Base-by-base conservation (phyloP, 2,329 filamentous ascomycete species). In the Penicillium glabrum region DNA sequence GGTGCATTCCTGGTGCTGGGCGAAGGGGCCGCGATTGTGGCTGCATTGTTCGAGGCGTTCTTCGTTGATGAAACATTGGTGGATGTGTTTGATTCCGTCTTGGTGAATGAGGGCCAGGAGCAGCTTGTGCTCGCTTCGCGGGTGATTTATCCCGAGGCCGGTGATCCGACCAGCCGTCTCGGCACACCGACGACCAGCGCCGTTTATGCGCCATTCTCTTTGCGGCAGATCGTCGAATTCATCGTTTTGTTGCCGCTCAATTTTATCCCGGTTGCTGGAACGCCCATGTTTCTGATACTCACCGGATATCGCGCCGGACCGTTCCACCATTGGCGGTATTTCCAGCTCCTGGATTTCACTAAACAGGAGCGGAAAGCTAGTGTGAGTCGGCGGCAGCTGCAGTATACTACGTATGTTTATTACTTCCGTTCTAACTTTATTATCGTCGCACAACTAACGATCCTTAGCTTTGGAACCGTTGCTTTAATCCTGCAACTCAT, bases 311-410 rank as follows among this genome's bases (percentile, higher is more conserved):
- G 93, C 26, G 86, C 91, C 5, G 93, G 95, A 0, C 95, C 93
- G 31, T 84, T 98, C 27, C 88, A 95, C 54, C 93, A 97, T 66
- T 95, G 93, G 80, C 82, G 95, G 56, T 97, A 95, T 81, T 97
- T 93, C 71, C 85, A 92, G 67, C 80, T 99, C 48, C 82, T 87
- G 41, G 90, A 88, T 0, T 81, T 96, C 62, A 83, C 83, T 41
- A 91, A 88, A 72, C 86, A 89, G 65, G 85, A 96, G 69, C 82
- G 86, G 61, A 90, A 90, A 67, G 79, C 79, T 27, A 91, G 89
- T 66, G 84, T 93, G 27, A 82, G 82, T 57, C 80, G 79, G 44
- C 83, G 89, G 52, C 80, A 85, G 60, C 90, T 90, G 84, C 90
- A 95, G 57, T 98, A 97, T 71, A 88, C 91, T 14, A 96, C 91